Evolutionary conservation across 257 asterid genomes (phyloP), one percentile per base, ranked within the genome.

Genomic region (Mentha longifolia): DNA sequence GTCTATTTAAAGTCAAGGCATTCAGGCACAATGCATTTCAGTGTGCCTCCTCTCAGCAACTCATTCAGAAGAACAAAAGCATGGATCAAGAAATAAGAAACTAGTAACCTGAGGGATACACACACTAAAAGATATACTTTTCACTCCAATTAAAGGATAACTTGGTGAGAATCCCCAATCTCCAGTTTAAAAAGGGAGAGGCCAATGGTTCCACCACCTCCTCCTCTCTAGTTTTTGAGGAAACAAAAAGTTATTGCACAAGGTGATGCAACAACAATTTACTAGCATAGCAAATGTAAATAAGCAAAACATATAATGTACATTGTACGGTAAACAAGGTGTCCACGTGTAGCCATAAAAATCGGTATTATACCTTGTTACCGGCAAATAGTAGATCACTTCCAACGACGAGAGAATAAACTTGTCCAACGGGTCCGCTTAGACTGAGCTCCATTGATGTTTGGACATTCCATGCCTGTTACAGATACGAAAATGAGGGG

Each of bases 361-460:
- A 68, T 37, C 65, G 65, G 56, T 13, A 67, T 62, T n/a, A 22
- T 89, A 95, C 99, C 99, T 95, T 95, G 39, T 88, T 82, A 51
- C 98, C 99, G 0, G 99, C 97, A 62, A 90, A 86, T 78, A 95
- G 97, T 73, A 95, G 76, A 78, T 85, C 96, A 76, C 67, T 85
- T 67, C 97, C 97, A 77, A 90, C 95, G 55, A 86, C 95, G 67
- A 92, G 89, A 61, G 98, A 81, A 84, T 95, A 88, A 46, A 95
- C 99, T 87, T 87, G 98, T 71, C 99, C 99, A 68, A 88, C 87
- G 57, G 99, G 99, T 67, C 99, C 99, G 72, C 71, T 82, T 78
- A 95, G 84, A 81, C 85, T 90, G 70, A 90, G 96, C 73, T 95
- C 99, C 25, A 86, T 78, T 76, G 84, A 75, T 37, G 97, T 90